Evolutionary conservation across 2,329 filamentous ascomycete genomes (phyloP).

Genomic region (Pseudopyricularia javanii): DNA sequence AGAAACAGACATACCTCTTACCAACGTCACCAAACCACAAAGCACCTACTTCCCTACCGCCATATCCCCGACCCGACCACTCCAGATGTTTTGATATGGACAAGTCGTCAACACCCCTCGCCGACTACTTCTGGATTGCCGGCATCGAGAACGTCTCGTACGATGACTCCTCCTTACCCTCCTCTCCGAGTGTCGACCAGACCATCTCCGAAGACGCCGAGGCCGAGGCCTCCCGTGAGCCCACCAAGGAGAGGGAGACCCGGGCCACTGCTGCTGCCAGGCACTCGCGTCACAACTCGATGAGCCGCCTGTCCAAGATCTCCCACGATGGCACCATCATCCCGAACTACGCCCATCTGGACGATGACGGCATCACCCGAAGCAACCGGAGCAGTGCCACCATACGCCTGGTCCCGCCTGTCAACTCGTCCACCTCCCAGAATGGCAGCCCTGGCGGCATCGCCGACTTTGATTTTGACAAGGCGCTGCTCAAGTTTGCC

Average conservation of each 20-base stretch:
- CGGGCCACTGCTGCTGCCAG: conserved; percentile 23
- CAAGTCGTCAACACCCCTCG: conserved; percentile 50
- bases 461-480: conserved; percentile 82
- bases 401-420: conserved; percentile 28
- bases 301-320: conserved; percentile 42
- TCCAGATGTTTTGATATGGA: conserved; percentile 34
- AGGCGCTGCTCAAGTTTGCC: conserved; percentile 85
- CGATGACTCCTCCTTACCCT: conserved; percentile 35
- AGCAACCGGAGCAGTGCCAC: conserved; percentile 58
- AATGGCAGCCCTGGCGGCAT: neutral
- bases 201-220: conserved; percentile 54
- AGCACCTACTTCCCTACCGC: neutral
- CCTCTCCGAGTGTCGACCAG: conserved; percentile 33
- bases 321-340: conserved; percentile 28
- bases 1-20: too few relatives aligned
- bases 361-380: conserved; percentile 38
- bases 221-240: conserved; percentile 27
- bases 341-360: conserved; percentile 39
- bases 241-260: conserved; percentile 3
- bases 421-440: conserved; percentile 6
- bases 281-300: conserved; percentile 50
- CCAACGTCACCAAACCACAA: neutral
- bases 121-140: conserved; percentile 68
- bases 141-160: conserved; percentile 57
- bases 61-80: neutral